phyloP scores from a whole-genome alignment of 2,329 filamentous ascomycete genomes.

The Dactylellina cionopaga region DNA sequence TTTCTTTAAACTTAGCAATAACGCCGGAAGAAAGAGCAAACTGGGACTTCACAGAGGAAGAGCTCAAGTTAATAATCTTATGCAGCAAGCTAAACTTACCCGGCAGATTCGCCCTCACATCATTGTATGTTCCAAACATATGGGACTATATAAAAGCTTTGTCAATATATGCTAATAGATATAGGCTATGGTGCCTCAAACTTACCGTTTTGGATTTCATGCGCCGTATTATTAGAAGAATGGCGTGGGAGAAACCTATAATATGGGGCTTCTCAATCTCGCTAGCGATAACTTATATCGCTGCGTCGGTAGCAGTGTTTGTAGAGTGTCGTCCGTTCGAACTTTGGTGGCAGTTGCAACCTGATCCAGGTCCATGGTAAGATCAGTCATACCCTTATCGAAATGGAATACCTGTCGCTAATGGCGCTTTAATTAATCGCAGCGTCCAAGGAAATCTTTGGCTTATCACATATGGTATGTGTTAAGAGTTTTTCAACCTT shows the following conservation, averaged over 20 bases:
- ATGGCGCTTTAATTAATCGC: neutral
- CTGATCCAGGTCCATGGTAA: constrained; percentile 31
- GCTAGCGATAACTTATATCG: constrained; percentile 21
- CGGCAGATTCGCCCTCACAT: constrained; percentile 20
- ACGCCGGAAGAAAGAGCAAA: constrained; percentile 24
- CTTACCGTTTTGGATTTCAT: constrained; percentile 34
- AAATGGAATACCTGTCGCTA: neutral
- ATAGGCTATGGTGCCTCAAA: constrained; percentile 39
- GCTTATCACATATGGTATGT: constrained; percentile 39
- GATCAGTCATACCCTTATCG: neutral
- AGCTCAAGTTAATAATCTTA: constrained; percentile 20
- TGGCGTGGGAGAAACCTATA: constrained; percentile 39
- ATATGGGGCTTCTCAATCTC: constrained; percentile 24
- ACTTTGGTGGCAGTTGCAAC: constrained; percentile 40
- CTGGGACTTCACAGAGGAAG: constrained; percentile 30
- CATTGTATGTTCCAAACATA: constrained; percentile 1
- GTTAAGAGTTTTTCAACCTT: no score
- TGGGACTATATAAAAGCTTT: neutral
- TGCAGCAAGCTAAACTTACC: constrained; percentile 37
- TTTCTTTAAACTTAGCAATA: constrained; percentile 5
- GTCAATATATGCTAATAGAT: constrained; percentile 1
- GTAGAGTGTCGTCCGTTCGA: constrained; percentile 38
- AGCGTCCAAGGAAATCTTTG: constrained; percentile 41
- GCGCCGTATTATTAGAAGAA: constrained; percentile 35
- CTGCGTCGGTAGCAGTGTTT: constrained; percentile 23